A percentile compares a stretch with the other conserved stretches of the same genome.
Evolutionary conservation across 257 asterid genomes (phyloP).

Genomic region (Lavandula angustifolia): DNA sequence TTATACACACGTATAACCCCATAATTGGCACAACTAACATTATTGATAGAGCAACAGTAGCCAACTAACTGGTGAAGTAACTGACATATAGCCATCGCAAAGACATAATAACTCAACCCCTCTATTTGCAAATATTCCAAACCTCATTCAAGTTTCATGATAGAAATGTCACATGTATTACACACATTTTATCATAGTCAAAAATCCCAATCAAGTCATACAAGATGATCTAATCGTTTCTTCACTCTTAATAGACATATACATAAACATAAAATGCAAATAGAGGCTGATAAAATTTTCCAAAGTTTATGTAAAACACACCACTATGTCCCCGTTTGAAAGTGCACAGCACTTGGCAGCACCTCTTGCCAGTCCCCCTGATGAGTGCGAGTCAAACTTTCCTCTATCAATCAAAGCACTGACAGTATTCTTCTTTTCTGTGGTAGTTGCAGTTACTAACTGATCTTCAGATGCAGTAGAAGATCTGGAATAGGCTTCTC

Average conservation of each 20-base stretch:
- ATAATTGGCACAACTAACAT: conserved; percentile 22
- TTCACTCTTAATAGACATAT: conserved; percentile 3
- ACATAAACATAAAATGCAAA: not conserved
- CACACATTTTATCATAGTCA: conserved; percentile 15
- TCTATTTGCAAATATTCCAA: conserved; percentile 21
- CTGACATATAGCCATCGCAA: conserved; percentile 20
- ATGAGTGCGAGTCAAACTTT: conserved; percentile 65
- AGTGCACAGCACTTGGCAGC: conserved; percentile 80
- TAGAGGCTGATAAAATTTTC: conserved; percentile 9
- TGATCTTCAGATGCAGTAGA: conserved; percentile 48
- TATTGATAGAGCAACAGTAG: conserved; percentile 11
- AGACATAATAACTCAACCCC: conserved; percentile 19
- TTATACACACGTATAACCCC: not conserved
- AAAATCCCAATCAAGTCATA: conserved; percentile 19
- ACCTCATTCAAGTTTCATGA: conserved; percentile 11
- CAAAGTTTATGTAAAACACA: conserved; percentile 49
- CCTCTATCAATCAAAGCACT: conserved; percentile 82
- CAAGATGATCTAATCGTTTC: conserved; percentile 7
- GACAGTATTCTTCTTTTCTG: conserved; percentile 41
- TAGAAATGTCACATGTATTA: conserved; percentile 3
- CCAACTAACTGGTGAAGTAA: conserved; percentile 3
- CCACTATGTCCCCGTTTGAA: conserved; percentile 96
- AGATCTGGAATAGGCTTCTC: conserved; percentile 38
- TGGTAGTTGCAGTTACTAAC: conserved; percentile 40
- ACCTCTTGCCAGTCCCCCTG: conserved; percentile 96